Evolutionary conservation across 306 rosid genomes (phyloP), one percentile per base, ranked within the genome.

Genomic region (Fagus sylvatica): DNA sequence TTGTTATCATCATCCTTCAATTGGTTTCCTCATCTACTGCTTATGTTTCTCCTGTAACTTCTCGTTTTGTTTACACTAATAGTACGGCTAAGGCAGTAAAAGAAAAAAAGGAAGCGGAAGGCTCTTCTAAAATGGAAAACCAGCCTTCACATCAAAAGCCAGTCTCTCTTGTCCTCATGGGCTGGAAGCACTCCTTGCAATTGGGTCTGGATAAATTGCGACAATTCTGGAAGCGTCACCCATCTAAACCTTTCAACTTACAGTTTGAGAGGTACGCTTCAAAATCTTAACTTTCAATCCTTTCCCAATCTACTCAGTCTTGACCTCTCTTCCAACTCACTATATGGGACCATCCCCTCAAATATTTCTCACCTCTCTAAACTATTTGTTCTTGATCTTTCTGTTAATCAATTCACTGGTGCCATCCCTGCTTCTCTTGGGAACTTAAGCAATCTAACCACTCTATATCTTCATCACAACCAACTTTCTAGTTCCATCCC

Each of bases 111-210:
- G 82, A 81, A 56, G 56, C 56, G 3, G 3, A 79, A 51, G 33
- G 82, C 82, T 56, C 86, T 82, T 32, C 15, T 74, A 28, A 57
- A 11, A 10, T 82, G 86, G 86, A 82, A 68, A 53, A 11, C 76
- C 0, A 82, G 43, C 69, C 82, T 82, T 41, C 61, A 62, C 36
- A 78, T 19, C 17, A 7, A 28, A 41, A 56, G 40, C 55, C 65
- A 54, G 12, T 53, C 72, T 10, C 10, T 62, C 65, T 37, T 76
- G 28, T 67, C 78, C 5, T 82, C 85, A 3, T 76, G 81, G 81
- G 16, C 7, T 73, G 78, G 76, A 59, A 42, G 43, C 74, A 69
- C 1, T 32, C 33, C 78, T 5, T 77, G 81, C 59, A 55, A 10
- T 34, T 82, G 85, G 85, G 48, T 8, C 5, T 81, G 78, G n/a